A percentile compares a stretch with the other conserved stretches of the same genome.
Conservation (phyloP, 352 stramenopile species). For the Aphanomyces euteiches region DNA sequence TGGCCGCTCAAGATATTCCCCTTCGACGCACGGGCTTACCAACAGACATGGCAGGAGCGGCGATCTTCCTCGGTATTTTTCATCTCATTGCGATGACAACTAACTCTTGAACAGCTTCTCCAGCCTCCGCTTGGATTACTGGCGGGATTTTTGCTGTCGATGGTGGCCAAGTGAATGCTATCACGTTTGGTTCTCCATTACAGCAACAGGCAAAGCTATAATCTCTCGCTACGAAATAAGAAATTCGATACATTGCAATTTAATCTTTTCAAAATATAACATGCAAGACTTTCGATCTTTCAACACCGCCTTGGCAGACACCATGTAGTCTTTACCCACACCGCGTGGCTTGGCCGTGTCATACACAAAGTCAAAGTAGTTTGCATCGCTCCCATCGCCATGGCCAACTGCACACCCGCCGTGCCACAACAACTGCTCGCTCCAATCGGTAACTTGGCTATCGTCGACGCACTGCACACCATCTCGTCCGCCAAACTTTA, state of each 20-base stretch:
- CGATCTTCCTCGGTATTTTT: slow-evolving; percentile 65
- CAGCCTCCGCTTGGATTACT: slow-evolving; percentile 88
- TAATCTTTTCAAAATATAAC: no score
- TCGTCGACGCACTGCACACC: slow-evolving; percentile 39
- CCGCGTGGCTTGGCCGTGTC: no score
- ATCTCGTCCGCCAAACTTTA: slow-evolving; percentile 56
- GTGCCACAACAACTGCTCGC: slow-evolving; percentile 76
- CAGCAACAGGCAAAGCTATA: no score
- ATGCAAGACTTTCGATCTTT: no score
- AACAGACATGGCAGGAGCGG: slow-evolving; percentile 92
- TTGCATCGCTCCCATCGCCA: slow-evolving; percentile 71
- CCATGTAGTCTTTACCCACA: no score
- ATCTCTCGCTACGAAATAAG: no score
- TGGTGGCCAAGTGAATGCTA: slow-evolving; percentile 67
- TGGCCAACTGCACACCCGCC: slow-evolving; percentile 81
- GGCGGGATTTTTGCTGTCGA: slow-evolving; percentile 90
- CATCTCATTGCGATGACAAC: background rate
- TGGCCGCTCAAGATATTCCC: slow-evolving; percentile 65
- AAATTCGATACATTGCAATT: no score
- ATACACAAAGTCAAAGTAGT: background rate
- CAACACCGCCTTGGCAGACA: background rate
- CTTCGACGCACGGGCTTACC: slow-evolving; percentile 75
- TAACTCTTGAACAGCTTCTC: slow-evolving; percentile 52
- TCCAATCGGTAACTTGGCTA: slow-evolving; percentile 55
- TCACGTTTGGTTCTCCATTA: slow-evolving; percentile 14